These are phyloP conservation scores for Plasmodium sp. DNA, from an alignment of 169 alveolate species.

Conservation along the genomic window DNA sequence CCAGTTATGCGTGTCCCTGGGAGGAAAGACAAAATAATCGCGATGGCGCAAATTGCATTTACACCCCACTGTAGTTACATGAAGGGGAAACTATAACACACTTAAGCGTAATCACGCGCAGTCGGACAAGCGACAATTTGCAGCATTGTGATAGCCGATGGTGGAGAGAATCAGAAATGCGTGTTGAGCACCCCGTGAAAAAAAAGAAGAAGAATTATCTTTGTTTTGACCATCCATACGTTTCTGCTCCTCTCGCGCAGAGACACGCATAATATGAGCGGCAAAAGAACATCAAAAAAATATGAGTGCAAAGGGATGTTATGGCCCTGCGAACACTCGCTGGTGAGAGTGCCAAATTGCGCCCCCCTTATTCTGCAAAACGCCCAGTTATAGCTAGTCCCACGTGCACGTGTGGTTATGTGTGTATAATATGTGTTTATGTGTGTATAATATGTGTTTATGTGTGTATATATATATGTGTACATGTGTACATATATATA, in stretches of 20 bases:
- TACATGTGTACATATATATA: neutral
- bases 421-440: no score
- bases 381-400: neutral
- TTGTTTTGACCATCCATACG: neutral
- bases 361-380: neutral
- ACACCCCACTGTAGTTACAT: neutral
- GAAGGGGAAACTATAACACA: neutral
- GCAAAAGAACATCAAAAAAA: neutral
- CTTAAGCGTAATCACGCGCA: neutral
- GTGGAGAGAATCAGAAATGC: neutral
- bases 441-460: no score
- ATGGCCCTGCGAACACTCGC: neutral
- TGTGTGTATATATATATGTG: no score
- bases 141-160: neutral
- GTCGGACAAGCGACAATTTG: neutral
- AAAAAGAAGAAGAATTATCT: neutral
- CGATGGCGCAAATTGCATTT: neutral
- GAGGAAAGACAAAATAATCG: neutral
- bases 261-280: neutral
- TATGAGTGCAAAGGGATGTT: neutral
- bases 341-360: neutral
- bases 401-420: neutral
- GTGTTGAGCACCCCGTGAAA: neutral
- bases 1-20: neutral
- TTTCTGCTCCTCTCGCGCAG: neutral